Percentiles rank a stretch among this genome's conserved stretches.
Conservation (phyloP, 208 protist species). For the Acanthamoeba divionensis region DNA sequence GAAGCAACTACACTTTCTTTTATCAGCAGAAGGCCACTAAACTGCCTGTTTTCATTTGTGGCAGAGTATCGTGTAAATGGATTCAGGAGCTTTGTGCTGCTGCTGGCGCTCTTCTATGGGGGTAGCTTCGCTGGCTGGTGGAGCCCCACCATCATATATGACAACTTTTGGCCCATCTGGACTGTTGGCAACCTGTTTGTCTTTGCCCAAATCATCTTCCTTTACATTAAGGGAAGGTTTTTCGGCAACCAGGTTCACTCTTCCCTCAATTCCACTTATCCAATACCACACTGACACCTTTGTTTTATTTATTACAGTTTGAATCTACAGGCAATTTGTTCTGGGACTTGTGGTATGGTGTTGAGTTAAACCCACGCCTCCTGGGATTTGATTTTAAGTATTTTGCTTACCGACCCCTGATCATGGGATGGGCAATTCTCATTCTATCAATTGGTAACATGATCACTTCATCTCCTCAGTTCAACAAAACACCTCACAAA, state of each 20-base stretch:
- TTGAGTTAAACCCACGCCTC: not conserved
- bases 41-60: not conserved
- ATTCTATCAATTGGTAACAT: not conserved
- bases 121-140: not conserved
- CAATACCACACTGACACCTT: not conserved
- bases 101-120: not conserved
- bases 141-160: not conserved
- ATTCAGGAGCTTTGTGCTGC: conserved; percentile 17
- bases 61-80: not conserved
- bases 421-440: conserved; percentile 29
- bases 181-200: not conserved
- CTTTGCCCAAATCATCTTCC: conserved; percentile 14
- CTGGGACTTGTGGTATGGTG: conserved; percentile 1
- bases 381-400: conserved; percentile 16
- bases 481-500: too few relatives aligned
- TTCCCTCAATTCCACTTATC: not conserved
- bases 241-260: not conserved
- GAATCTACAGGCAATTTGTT: not conserved
- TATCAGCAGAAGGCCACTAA: too few relatives aligned
- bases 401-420: conserved; percentile 1
- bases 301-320: not conserved
- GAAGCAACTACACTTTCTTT: too few relatives aligned
- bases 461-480: not conserved
- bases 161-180: conserved; percentile 8
- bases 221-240: not conserved